These are phyloP conservation scores for Russula virescens DNA, from an alignment of 768 basidiomycete species.

Conservation along the genomic window DNA sequence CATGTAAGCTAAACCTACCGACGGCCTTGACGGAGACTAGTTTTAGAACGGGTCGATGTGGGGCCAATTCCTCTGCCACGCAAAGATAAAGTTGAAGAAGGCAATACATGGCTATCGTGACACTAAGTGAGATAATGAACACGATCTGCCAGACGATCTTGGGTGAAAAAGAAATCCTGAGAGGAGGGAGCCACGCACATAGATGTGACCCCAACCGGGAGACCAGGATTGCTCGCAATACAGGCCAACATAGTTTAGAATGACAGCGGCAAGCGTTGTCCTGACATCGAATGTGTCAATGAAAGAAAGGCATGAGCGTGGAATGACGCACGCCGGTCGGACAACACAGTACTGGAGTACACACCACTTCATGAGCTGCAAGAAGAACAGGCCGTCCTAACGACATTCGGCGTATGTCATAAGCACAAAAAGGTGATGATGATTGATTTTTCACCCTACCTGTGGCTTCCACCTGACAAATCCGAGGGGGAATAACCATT, in stretches of 20 bases:
- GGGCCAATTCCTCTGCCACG: constrained; percentile 48
- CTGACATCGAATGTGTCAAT: constrained; percentile 27
- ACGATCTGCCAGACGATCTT: constrained; percentile 40
- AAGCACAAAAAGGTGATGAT: neutral
- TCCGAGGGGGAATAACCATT: constrained; percentile 69
- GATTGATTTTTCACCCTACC: constrained; percentile 32
- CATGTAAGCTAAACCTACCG: constrained; percentile 36
- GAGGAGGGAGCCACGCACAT: constrained; percentile 37
- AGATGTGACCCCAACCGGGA: constrained; percentile 62
- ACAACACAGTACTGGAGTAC: constrained; percentile 69
- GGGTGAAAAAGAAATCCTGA: neutral
- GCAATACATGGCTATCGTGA: constrained; percentile 75
- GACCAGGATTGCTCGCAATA: constrained; percentile 72
- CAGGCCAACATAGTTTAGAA: constrained; percentile 56
- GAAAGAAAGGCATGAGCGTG: neutral
- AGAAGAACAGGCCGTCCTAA: constrained; percentile 61
- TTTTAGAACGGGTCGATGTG: constrained; percentile 58
- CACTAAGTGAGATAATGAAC: constrained; percentile 58
- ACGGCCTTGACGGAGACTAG: constrained; percentile 70
- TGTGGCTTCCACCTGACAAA: constrained; percentile 57
- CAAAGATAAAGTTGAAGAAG: constrained; percentile 64
- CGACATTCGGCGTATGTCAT: constrained; percentile 7
- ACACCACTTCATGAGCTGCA: constrained; percentile 73
- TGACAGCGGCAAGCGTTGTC: constrained; percentile 55
- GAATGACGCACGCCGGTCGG: constrained; percentile 44